Conservation (phyloP, 768 basidiomycete species). For the Kondoa malvinella region DNA sequence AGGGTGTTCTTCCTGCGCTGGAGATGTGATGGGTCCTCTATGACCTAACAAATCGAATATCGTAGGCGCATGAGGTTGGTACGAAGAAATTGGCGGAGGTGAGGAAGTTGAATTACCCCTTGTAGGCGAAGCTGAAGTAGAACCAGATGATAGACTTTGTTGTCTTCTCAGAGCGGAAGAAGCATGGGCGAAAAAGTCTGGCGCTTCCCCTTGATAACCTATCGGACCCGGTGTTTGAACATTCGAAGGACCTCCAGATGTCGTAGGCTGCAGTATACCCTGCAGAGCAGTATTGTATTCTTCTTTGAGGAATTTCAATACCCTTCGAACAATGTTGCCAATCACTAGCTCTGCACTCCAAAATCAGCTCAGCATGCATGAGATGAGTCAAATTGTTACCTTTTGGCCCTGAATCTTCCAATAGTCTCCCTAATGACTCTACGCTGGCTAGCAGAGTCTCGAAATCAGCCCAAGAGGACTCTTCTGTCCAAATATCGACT, state of each 20-base stretch:
- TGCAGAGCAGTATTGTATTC: constrained; percentile 70
- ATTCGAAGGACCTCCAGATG: background rate
- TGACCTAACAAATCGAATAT: constrained; percentile 11
- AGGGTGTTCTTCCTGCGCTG: background rate
- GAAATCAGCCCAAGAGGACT: constrained; percentile 51
- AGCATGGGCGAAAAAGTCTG: constrained; percentile 2
- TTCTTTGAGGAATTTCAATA: constrained; percentile 83
- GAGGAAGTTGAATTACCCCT: background rate
- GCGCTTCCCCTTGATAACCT: background rate
- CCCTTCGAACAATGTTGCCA: constrained; percentile 82
- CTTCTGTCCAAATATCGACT: constrained; percentile 52
- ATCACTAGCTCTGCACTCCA: constrained; percentile 62
- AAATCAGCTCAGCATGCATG: background rate
- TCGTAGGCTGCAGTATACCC: constrained; percentile 29
- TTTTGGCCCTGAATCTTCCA: constrained; percentile 88
- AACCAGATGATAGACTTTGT: background rate
- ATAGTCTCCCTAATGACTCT: constrained; percentile 54
- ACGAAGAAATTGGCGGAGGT: background rate
- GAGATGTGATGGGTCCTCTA: background rate
- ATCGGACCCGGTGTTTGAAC: constrained; percentile 2
- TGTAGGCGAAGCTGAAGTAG: background rate
- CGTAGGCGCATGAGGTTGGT: background rate
- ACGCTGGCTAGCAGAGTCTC: constrained; percentile 68
- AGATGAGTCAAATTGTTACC: constrained; percentile 37
- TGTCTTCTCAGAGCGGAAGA: background rate